A percentile compares a stretch with the other conserved stretches of the same genome.
Evolutionary conservation across 2,329 filamentous ascomycete genomes (phyloP).

Genomic region (Blastomyces silverae): DNA sequence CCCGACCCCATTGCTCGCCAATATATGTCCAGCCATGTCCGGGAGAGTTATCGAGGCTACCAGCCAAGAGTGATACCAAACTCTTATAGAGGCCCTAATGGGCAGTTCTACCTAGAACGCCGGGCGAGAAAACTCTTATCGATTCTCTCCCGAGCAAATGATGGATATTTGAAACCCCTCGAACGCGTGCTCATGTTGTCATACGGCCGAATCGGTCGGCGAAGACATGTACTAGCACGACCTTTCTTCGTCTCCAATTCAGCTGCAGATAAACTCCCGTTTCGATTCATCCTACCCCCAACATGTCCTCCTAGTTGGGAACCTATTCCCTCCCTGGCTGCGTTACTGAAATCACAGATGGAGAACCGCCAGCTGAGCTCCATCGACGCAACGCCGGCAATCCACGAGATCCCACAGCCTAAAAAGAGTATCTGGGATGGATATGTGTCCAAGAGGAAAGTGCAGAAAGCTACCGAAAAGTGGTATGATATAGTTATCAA

Average conservation of each 20-base stretch:
- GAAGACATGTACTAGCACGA: conserved; percentile 45
- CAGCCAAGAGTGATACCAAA: conserved; percentile 20
- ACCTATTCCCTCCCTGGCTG: conserved; percentile 29
- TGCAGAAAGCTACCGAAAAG: conserved; percentile 32
- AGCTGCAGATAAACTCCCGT: conserved; percentile 19
- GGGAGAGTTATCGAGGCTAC: conserved; percentile 45
- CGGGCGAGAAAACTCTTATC: conserved; percentile 37
- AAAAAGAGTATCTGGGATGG: conserved; percentile 34
- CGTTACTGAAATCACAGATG: conserved; percentile 34
- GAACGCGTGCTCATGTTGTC: conserved; percentile 48
- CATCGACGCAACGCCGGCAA: conserved; percentile 15
- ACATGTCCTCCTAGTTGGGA: conserved; percentile 32
- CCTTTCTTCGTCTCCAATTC: conserved; percentile 18
- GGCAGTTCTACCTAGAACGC: conserved; percentile 25
- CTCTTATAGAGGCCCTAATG: conserved; percentile 20
- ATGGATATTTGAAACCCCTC: conserved; percentile 48
- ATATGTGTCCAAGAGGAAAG: conserved; percentile 28
- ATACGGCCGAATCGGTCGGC: conserved; percentile 52
- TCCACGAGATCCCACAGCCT: conserved; percentile 26
- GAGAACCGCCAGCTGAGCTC: conserved; percentile 25
- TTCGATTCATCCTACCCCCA: conserved; percentile 13
- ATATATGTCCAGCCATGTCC: conserved; percentile 46
- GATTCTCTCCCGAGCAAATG: conserved; percentile 48
- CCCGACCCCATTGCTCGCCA: conserved; percentile 50
- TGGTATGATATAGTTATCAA: conserved; percentile 34